Conservation (phyloP, 2,329 filamentous ascomycete species). For the Pestalotiopsis sp. region DNA sequence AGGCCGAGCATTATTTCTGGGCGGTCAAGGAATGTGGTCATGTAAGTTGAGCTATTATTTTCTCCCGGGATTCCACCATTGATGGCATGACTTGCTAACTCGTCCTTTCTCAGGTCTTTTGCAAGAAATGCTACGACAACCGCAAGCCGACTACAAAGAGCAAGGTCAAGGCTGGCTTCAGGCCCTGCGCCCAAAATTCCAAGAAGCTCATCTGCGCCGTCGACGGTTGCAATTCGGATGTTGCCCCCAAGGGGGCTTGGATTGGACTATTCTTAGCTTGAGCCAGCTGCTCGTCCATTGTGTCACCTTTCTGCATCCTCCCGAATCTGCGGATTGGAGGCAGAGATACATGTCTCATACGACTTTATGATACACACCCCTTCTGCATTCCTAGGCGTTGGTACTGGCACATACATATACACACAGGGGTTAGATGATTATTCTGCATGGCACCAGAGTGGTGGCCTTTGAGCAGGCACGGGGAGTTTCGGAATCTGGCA, state of each 20-base stretch:
- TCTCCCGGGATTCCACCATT: neutral
- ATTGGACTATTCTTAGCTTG: slow-evolving; percentile 61
- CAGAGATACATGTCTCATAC: neutral
- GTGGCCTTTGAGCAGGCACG: neutral
- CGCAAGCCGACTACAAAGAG: slow-evolving; percentile 45
- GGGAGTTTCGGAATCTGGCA: neutral
- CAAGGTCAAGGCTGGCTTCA: slow-evolving; percentile 39
- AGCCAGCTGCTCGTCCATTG: slow-evolving; percentile 15
- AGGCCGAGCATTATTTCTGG: slow-evolving; percentile 85
- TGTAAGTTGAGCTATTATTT: slow-evolving; percentile 53
- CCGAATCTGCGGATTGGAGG: neutral
- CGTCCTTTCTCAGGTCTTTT: slow-evolving; percentile 56
- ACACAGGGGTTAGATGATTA: neutral
- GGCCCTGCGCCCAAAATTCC: slow-evolving; percentile 29
- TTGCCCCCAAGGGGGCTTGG: slow-evolving; percentile 59
- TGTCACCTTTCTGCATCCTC: neutral
- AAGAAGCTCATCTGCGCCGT: slow-evolving; percentile 56
- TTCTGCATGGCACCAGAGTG: neutral
- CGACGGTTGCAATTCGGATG: slow-evolving; percentile 57
- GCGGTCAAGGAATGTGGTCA: slow-evolving; percentile 90
- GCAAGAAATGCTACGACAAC: slow-evolving; percentile 62
- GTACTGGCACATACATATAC: neutral
- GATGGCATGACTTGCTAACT: neutral
- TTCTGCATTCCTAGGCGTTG: slow-evolving; percentile 3
- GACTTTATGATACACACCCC: slow-evolving; percentile 1